Evolutionary conservation across 805 yeast genomes (phyloP), one percentile per base, ranked within the genome.

Genomic region (Metschnikowia lunata): DNA sequence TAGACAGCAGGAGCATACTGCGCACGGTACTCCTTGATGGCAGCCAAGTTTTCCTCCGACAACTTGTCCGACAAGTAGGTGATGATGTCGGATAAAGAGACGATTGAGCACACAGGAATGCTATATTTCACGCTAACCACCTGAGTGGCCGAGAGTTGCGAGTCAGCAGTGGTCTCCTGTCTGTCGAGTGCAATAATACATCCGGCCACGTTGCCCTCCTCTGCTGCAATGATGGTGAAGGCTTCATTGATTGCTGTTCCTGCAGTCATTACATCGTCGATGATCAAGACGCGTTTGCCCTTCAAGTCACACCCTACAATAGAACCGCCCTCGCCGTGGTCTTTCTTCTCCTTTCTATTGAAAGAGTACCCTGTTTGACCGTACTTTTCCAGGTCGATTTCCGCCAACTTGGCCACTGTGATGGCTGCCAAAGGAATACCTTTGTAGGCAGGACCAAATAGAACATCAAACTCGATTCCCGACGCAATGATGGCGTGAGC

Each of bases 171-270:
- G 39, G 93, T 82, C 70, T 93, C 99, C 73, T 90, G 95, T 74
- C 99, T 83, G 66, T 93, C 99, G 55, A 93, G 78, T 7, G 97
- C 96, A 59, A 93, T 87, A 48, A 89, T 83, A 45, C 88, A 79
- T 8, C 95, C 98, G 37, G 82, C 86, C 18, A 88, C 84, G 11
- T 68, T 59, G 39, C 97, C 99, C 30, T 78, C 71, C 53, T 82
- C 91, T 26, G 58, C 66, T 26, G 68, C 67, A 56, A 93, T 88
- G 58, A 93, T 85, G 39, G 76, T 80, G 57, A 87, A 85, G 0
- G 98, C 97, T 69, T 93, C 98, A 57, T 85, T 85, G 62, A 90
- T 89, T 39, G 99, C 98, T 47, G 98, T 93, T 34, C 99, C 99
- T 1, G 98, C 98, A 48, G 98, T 91, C 83, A 91, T 90, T 35